Evolutionary conservation across 352 stramenopile genomes (phyloP).

Genomic region (Pythium oligandrum): DNA sequence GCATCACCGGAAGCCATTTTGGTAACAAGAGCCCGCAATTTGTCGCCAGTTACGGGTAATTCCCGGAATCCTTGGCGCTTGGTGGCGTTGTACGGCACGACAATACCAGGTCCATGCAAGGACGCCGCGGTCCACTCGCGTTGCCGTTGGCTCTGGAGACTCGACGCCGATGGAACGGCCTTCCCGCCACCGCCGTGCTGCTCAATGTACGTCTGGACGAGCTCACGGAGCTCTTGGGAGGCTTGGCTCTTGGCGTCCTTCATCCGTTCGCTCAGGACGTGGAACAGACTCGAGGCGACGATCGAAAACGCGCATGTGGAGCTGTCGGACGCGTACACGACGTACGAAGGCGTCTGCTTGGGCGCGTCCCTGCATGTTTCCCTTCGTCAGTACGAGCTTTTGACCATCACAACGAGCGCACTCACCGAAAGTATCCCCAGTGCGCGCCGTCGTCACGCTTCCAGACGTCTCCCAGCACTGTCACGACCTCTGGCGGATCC

Average conservation of each 20-base stretch:
- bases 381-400: not conserved
- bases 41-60: slow-evolving; percentile 28
- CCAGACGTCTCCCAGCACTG: slow-evolving; percentile 21
- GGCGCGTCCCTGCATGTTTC: slow-evolving; percentile 31
- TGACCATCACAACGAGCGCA: too few relatives aligned
- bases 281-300: slow-evolving; percentile 30
- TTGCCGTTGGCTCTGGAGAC: slow-evolving; percentile 22
- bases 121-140: slow-evolving; percentile 29
- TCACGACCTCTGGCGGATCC: slow-evolving; percentile 49
- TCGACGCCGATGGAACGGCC: slow-evolving; percentile 5
- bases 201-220: not conserved
- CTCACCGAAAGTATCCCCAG: slow-evolving; percentile 51
- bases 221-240: slow-evolving; percentile 2
- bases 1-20: slow-evolving; percentile 16
- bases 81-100: slow-evolving; percentile 42
- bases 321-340: slow-evolving; percentile 31
- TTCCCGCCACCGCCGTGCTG: too few relatives aligned
- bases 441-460: slow-evolving; percentile 20
- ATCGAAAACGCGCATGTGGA: slow-evolving; percentile 31
- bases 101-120: slow-evolving; percentile 43
- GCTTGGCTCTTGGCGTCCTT: not conserved
- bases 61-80: slow-evolving; percentile 51
- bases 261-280: slow-evolving; percentile 25
- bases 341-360: slow-evolving; percentile 29
- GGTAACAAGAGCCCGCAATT: slow-evolving; percentile 29